Percentiles rank a stretch among this genome's conserved stretches.
Evolutionary conservation across 352 stramenopile species (phyloP).

Genomic region (Globisporangium sylvaticum): DNA sequence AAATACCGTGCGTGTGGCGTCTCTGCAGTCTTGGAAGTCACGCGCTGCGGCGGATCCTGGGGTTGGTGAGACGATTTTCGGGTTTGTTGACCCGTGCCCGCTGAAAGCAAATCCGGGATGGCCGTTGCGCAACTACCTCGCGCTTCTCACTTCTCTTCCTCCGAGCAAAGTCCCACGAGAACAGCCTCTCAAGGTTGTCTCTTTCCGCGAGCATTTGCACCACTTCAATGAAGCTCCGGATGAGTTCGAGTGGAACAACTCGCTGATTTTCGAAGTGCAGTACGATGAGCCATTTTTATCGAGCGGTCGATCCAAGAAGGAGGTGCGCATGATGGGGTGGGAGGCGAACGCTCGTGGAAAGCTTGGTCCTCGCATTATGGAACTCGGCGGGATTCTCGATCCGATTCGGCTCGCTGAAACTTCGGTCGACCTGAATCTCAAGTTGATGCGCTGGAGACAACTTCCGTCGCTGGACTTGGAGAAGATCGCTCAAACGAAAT

Average conservation of each 20-base stretch:
- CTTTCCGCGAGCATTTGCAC: slow-evolving; percentile 71
- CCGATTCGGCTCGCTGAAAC: slow-evolving; percentile 91
- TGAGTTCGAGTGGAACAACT: slow-evolving; percentile 50
- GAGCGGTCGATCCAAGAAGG: slow-evolving; percentile 22
- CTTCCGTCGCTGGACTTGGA: slow-evolving; percentile 93
- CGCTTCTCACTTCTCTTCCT: slow-evolving; percentile 44
- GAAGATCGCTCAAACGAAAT: slow-evolving; percentile 88
- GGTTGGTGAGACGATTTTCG: slow-evolving; percentile 56
- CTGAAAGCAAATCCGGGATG: slow-evolving; percentile 75
- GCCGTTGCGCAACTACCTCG: slow-evolving; percentile 88
- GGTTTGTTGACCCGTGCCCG: slow-evolving; percentile 86
- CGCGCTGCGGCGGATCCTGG: slow-evolving; percentile 1
- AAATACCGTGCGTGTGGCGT: slow-evolving; percentile 23
- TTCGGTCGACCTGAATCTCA: slow-evolving; percentile 97
- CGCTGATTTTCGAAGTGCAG: slow-evolving; percentile 56
- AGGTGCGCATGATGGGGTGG: slow-evolving; percentile 58
- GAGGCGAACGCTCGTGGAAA: slow-evolving; percentile 73
- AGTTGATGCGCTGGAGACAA: slow-evolving; percentile 98
- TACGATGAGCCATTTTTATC: slow-evolving; percentile 29
- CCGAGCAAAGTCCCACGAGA: slow-evolving; percentile 26
- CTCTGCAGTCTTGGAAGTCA: slow-evolving; percentile 29
- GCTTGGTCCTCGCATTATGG: slow-evolving; percentile 68
- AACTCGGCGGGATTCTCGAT: slow-evolving; percentile 68
- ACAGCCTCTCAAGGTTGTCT: slow-evolving; percentile 43
- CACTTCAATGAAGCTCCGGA: slow-evolving; percentile 35